These are phyloP conservation scores for Rhizophagus sp. DNA, from an alignment of 192 early-diverging fungal species.

Conservation along the genomic window DNA sequence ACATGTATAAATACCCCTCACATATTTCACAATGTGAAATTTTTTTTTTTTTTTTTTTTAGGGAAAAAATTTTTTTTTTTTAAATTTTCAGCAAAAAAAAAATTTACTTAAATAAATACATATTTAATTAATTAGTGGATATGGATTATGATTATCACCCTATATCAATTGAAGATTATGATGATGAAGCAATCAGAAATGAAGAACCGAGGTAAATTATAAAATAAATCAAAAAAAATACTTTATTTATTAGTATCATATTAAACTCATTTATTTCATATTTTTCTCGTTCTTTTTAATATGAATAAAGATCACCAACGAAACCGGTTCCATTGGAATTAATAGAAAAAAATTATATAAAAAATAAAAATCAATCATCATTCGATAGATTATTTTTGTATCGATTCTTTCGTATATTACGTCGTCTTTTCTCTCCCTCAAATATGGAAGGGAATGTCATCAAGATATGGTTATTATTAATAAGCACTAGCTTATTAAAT, in stretches of 20 bases:
- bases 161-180: not conserved
- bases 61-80: not conserved
- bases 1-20: not conserved
- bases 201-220: not conserved
- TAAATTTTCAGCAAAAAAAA: not conserved
- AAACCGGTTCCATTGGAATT: not conserved
- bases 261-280: not conserved
- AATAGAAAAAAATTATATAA: not conserved
- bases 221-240: not conserved
- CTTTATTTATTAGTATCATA: not conserved
- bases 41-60: not conserved
- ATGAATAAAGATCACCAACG: not conserved
- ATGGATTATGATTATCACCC: not conserved
- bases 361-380: slow-evolving; percentile 7
- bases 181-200: not conserved
- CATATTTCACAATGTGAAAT: not conserved
- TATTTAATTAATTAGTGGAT: too few species aligned
- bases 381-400: slow-evolving; percentile 20
- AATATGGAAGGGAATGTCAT: slow-evolving; percentile 36
- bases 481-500: slow-evolving; percentile 41
- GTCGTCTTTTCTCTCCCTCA: slow-evolving; percentile 12
- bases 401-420: slow-evolving; percentile 14
- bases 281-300: too few species aligned
- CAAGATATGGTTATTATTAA: slow-evolving; percentile 47
- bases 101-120: too few species aligned